Percentiles rank a stretch among this genome's conserved stretches.
Conservation (phyloP, 2,329 filamentous ascomycete species). For the Claviceps pazoutovae region DNA sequence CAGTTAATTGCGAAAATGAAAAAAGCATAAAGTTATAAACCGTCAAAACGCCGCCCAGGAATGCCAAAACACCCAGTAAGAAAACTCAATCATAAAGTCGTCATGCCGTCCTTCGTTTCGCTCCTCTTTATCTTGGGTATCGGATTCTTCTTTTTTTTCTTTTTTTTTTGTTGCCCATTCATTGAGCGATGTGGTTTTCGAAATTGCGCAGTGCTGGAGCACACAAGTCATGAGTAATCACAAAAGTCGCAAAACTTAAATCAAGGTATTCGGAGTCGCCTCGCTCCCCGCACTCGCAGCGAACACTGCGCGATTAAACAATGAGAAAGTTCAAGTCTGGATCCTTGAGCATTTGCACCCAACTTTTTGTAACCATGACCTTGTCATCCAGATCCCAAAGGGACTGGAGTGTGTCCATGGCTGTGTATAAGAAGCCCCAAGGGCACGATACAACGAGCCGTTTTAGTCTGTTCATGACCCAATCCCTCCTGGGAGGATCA, state of each 20-base stretch:
- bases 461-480: slow-evolving; percentile 33
- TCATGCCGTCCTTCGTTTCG: neutral
- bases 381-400: slow-evolving; percentile 28
- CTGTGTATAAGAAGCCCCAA: slow-evolving; percentile 35
- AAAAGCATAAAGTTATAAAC: neutral
- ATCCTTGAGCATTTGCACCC: slow-evolving; percentile 30
- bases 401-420: slow-evolving; percentile 28
- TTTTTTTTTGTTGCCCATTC: neutral
- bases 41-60: neutral
- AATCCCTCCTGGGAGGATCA: slow-evolving; percentile 26
- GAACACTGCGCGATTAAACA: slow-evolving; percentile 14
- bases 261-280: too few species aligned
- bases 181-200: too few species aligned
- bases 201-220: too few species aligned
- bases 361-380: slow-evolving; percentile 18
- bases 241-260: too few species aligned
- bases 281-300: too few species aligned
- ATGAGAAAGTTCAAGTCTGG: slow-evolving; percentile 30
- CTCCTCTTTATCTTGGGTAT: neutral
- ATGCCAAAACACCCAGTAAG: neutral
- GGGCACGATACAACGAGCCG: slow-evolving; percentile 26
- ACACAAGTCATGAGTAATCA: too few species aligned
- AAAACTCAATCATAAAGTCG: neutral
- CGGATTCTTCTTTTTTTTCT: neutral
- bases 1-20: neutral